Percentiles rank a stretch among this genome's conserved stretches.
phyloP scores from a whole-genome alignment of 495 filamentous ascomycete genomes.

The Penicillium fimorum region DNA sequence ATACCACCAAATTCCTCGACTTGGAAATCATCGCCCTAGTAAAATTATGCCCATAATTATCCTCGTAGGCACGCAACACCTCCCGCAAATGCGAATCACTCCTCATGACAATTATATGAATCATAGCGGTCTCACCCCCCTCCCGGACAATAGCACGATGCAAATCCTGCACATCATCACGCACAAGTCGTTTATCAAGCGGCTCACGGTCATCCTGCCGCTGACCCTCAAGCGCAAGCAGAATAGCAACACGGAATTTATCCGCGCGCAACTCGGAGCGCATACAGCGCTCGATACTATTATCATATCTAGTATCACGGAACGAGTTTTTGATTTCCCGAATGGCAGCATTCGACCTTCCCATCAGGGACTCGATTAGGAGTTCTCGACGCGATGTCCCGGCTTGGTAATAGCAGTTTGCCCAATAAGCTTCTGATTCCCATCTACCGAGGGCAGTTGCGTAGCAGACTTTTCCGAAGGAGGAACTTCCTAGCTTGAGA shows the following conservation, averaged over 20 bases:
- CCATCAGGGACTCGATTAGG: slow-evolving; percentile 90
- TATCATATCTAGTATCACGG: slow-evolving; percentile 85
- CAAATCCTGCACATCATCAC: slow-evolving; percentile 70
- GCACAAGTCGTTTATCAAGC: slow-evolving; percentile 55
- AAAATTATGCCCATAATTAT: slow-evolving; percentile 70
- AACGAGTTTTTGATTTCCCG: slow-evolving; percentile 91
- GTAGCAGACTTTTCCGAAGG: slow-evolving; percentile 85
- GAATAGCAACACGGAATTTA: slow-evolving; percentile 88
- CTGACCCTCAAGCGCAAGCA: slow-evolving; percentile 76
- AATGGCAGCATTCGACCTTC: slow-evolving; percentile 81
- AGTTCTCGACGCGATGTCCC: slow-evolving; percentile 80
- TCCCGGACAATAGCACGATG: slow-evolving; percentile 68
- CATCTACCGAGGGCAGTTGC: slow-evolving; percentile 86
- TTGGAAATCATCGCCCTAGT: slow-evolving; percentile 82
- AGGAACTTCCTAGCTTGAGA: slow-evolving; percentile 64
- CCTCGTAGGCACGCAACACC: slow-evolving; percentile 71
- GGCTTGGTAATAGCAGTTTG: slow-evolving; percentile 97
- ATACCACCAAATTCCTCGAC: slow-evolving; percentile 85
- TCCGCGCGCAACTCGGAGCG: slow-evolving; percentile 87
- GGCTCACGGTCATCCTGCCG: slow-evolving; percentile 74
- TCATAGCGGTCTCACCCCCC: slow-evolving; percentile 90
- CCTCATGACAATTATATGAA: slow-evolving; percentile 75
- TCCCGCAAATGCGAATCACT: slow-evolving; percentile 81
- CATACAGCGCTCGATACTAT: slow-evolving; percentile 82
- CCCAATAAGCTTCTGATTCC: slow-evolving; percentile 96